Conservation (phyloP, 495 filamentous ascomycete genomes). For the Talaromyces borbonicus region DNA sequence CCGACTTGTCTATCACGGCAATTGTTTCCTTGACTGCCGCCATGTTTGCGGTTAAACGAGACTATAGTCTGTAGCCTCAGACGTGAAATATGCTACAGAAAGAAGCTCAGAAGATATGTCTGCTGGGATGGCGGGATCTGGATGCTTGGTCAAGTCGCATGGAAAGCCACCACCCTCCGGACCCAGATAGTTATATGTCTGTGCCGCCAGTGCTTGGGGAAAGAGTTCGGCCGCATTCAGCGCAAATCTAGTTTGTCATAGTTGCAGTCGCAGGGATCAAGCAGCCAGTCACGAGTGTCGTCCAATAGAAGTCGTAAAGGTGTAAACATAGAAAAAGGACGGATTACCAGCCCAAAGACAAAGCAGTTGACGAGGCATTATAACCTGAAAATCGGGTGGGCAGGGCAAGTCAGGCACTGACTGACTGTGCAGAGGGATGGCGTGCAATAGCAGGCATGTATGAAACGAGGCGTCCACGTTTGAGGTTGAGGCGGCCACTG, state of each 20-base stretch:
- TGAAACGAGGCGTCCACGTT: constrained; percentile 10
- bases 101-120: background rate
- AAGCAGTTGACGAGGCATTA: constrained; percentile 1
- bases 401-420: constrained; percentile 9
- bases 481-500: constrained; percentile 7
- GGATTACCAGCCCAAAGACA: constrained; percentile 13
- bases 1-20: constrained; percentile 84
- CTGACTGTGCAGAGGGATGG: background rate
- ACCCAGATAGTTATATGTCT: too few species aligned
- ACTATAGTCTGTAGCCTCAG: too few species aligned
- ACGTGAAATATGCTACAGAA: background rate
- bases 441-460: too few species aligned
- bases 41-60: constrained; percentile 23
- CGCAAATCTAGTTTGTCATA: too few species aligned
- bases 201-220: constrained; percentile 1
- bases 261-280: too few species aligned
- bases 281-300: too few species aligned
- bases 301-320: too few species aligned
- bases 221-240: too few species aligned
- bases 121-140: too few species aligned
- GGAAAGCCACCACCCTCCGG: too few species aligned
- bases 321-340: background rate
- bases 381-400: constrained; percentile 6
- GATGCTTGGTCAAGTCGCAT: too few species aligned
- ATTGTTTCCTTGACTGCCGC: constrained; percentile 59